Percentiles rank a stretch among this genome's conserved stretches.
Evolutionary conservation across 345 rosid species (phyloP).

Genomic region (Eucalyptus cloeziana): DNA sequence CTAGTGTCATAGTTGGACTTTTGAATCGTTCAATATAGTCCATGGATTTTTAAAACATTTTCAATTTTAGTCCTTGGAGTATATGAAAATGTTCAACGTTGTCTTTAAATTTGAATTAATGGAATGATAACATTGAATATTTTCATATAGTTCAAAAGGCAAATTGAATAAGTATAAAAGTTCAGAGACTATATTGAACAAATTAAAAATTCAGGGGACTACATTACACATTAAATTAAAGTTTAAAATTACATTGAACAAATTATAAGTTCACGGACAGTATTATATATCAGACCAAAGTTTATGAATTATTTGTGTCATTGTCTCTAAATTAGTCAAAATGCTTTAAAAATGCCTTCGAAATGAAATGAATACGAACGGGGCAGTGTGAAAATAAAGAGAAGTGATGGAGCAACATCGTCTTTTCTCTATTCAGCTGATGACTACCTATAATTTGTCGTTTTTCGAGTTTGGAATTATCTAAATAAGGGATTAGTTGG

Average conservation of each 20-base stretch:
- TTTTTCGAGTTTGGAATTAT: neutral
- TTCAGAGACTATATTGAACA: fast-evolving
- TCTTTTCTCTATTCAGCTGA: neutral
- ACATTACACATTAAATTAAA: no score
- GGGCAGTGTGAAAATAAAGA: neutral
- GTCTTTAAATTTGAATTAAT: no score
- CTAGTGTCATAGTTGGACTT: neutral
- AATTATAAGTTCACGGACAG: no score
- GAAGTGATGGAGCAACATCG: neutral
- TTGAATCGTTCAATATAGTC: no score
- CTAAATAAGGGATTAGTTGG: neutral
- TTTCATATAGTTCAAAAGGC: fast-evolving
- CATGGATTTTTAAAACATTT: no score
- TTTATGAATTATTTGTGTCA: no score
- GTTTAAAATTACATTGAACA: no score
- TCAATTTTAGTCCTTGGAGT: no score
- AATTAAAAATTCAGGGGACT: no score
- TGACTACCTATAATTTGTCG: neutral
- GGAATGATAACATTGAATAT: no score
- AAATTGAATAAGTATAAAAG: neutral
- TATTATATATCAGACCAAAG: no score
- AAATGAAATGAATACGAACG: neutral
- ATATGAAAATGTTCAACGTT: neutral
- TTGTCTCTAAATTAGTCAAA: neutral
- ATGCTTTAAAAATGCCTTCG: neutral